A percentile compares a stretch with the other conserved stretches of the same genome.
Evolutionary conservation across 75 land plant genomes (phyloP).

Genomic region (Chamaecyparis obtusa): DNA sequence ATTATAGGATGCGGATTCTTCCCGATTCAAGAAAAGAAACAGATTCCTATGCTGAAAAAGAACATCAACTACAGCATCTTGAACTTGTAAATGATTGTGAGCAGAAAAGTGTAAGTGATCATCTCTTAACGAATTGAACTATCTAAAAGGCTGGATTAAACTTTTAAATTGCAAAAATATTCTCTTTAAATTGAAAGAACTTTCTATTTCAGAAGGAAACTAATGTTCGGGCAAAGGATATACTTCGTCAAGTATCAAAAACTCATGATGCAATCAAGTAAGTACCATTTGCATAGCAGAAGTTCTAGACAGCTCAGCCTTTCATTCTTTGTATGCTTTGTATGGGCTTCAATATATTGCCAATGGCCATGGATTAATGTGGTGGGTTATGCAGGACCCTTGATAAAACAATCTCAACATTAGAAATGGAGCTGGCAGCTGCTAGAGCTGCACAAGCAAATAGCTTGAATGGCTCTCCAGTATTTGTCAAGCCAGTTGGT

Average conservation of each 20-base stretch:
- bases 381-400: slow-evolving; percentile 46
- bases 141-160: background rate
- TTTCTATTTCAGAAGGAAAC: slow-evolving; percentile 2
- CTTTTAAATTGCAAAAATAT: background rate
- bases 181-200: background rate
- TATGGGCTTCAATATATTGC: background rate
- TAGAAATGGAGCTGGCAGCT: slow-evolving; percentile 75
- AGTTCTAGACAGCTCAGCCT: background rate
- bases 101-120: slow-evolving; percentile 13
- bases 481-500: slow-evolving; percentile 20
- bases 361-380: background rate
- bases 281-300: background rate
- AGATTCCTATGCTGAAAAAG: background rate
- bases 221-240: slow-evolving; percentile 1
- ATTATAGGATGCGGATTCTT: slow-evolving; percentile 6
- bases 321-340: background rate
- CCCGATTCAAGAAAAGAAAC: slow-evolving; percentile 14
- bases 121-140: background rate
- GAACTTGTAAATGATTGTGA: slow-evolving; percentile 15
- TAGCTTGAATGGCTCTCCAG: slow-evolving; percentile 39
- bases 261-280: slow-evolving; percentile 21
- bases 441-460: slow-evolving; percentile 66
- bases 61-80: background rate
- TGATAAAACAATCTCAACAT: slow-evolving; percentile 75
- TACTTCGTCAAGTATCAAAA: slow-evolving; percentile 15